Conservation (phyloP, 75 land plant genomes). For the Gnetum montanum region DNA sequence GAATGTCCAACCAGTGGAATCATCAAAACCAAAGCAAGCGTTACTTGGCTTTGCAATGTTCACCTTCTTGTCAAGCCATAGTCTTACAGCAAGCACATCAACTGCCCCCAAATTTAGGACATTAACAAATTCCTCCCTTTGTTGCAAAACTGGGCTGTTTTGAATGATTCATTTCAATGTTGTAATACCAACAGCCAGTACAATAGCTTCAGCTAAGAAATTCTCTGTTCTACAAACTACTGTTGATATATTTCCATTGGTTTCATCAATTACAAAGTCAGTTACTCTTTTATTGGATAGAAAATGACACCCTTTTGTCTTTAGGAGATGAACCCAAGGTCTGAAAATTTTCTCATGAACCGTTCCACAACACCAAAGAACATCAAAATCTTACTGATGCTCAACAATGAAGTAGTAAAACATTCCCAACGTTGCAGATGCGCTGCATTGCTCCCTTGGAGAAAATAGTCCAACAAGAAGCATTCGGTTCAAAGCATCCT, state of each 20-base stretch:
- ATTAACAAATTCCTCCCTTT: constrained; percentile 66
- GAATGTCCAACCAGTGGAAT: constrained; percentile 68
- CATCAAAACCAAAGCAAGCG: constrained; percentile 61
- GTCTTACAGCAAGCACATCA: constrained; percentile 60
- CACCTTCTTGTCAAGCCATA: constrained; percentile 70
- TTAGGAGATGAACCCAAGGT: constrained; percentile 62
- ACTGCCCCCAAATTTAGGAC: constrained; percentile 48
- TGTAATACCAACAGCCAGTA: constrained; percentile 73
- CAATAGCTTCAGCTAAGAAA: constrained; percentile 64
- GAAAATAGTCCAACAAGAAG: too few relatives aligned
- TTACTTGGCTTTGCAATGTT: constrained; percentile 54
- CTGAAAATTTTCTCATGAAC: constrained; percentile 64
- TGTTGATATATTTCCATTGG: constrained; percentile 47
- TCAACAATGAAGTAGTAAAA: too few relatives aligned
- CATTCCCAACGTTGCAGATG: too few relatives aligned
- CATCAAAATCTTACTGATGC: constrained; percentile 86
- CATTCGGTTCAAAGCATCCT: too few relatives aligned
- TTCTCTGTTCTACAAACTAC: constrained; percentile 56
- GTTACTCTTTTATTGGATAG: constrained; percentile 38
- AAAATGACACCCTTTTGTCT: constrained; percentile 39
- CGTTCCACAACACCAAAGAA: constrained; percentile 73
- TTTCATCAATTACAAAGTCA: constrained; percentile 49
- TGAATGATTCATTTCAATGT: constrained; percentile 48
- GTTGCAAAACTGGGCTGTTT: constrained; percentile 46
- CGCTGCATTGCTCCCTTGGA: too few relatives aligned